Evolutionary conservation across 352 stramenopile species (phyloP), one percentile per base, ranked within the genome.

Genomic region (Pythium sp.): DNA sequence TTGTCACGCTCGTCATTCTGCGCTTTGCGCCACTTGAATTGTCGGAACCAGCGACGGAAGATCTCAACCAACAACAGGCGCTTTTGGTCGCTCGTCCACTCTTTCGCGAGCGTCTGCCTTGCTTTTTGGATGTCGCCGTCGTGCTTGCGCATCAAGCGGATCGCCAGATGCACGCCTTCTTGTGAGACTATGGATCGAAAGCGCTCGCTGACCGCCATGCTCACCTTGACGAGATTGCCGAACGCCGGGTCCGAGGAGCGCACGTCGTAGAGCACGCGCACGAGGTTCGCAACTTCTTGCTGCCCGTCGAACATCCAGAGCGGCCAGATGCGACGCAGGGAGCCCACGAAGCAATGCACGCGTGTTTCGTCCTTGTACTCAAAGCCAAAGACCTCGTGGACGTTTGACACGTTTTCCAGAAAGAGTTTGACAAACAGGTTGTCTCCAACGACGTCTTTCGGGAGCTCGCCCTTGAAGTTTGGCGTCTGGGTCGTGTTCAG

Each of bases 301-400:
- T 82, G 76, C 3, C 78, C 79, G 53, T 90, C 82, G 54, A 86
- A 81, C 81, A 94, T 92, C 84, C 86, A 94, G 58, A 90, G 64
- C 6, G 86, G 82, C 86, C 86, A 94, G 47, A 93, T 64, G 49
- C 78, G 76, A 12, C 73, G 73, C 58, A 94, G 64, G 22, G 70
- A 76, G 5, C 74, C 67, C 46, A 90, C 77, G 11, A 94, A 58
- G 9, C 84, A 83, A 36, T 94, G 86, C 14, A 87, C 77, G 26
- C 82, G 85, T 0, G 86, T 70, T 36, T 93, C 84, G 49, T 91
- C 76, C 6, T 75, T 70, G 66, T 87, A 90, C 56, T 72, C 83
- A 5, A 78, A 72, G 1, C 83, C 83, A 32, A 94, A 89, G 2
- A 87, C 80, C 7, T 81, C 79, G 28, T 94, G 81, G 12, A 92